phyloP scores from a whole-genome alignment of 177 flowering plant genomes.

The Vitis hybrid region DNA sequence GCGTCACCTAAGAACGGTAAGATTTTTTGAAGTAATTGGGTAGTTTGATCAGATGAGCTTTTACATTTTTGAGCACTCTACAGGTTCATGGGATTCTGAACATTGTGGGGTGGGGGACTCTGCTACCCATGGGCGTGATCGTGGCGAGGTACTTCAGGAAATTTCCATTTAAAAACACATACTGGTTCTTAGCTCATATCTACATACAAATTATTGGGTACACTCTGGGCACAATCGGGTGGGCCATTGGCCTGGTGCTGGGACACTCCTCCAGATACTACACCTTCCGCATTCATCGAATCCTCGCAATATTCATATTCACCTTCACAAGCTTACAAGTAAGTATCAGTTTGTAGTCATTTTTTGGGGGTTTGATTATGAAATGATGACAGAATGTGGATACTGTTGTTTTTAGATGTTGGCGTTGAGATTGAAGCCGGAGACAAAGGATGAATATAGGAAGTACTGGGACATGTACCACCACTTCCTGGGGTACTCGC shows the following conservation, averaged over 20 bases:
- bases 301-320: slow-evolving; percentile 35
- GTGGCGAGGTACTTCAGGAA: slow-evolving; percentile 38
- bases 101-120: slow-evolving; percentile 51
- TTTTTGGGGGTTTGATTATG: background rate
- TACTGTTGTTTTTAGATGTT: slow-evolving; percentile 29
- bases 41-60: background rate
- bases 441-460: slow-evolving; percentile 28
- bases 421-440: slow-evolving; percentile 38
- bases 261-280: slow-evolving; percentile 38
- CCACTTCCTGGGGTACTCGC: slow-evolving; percentile 46
- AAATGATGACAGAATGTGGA: too few relatives aligned
- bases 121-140: slow-evolving; percentile 43
- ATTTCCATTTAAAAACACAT: slow-evolving; percentile 1
- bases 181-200: slow-evolving; percentile 31
- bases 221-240: slow-evolving; percentile 35
- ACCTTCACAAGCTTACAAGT: slow-evolving; percentile 45
- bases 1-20: slow-evolving; percentile 29
- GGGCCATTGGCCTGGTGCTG: slow-evolving; percentile 41
- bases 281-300: slow-evolving; percentile 31
- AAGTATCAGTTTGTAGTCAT: background rate
- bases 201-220: slow-evolving; percentile 30
- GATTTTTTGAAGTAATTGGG: background rate
- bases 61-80: background rate
- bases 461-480: slow-evolving; percentile 56
- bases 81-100: slow-evolving; percentile 54